Percentiles rank a stretch among this genome's conserved stretches.
Evolutionary conservation across 306 rosid species (phyloP).

Genomic region (Malus sylvestris): DNA sequence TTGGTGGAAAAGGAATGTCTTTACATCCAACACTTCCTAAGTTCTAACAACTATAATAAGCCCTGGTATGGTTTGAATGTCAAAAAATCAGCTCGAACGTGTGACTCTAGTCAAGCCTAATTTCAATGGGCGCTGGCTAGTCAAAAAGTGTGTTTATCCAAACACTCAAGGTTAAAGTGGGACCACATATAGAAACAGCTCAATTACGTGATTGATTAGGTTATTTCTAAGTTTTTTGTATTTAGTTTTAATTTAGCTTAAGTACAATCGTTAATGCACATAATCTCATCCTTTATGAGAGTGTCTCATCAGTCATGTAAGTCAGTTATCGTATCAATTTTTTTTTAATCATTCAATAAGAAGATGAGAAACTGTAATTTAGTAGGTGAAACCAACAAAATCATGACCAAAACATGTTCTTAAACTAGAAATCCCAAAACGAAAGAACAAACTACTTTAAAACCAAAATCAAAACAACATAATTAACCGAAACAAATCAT

Average conservation of each 20-base stretch:
- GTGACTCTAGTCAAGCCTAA: not conserved
- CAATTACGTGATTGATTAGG: no score
- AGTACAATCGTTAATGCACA: no score
- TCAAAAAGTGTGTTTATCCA: not conserved
- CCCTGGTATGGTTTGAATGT: not conserved
- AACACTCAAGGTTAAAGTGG: not conserved
- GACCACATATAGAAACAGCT: no score
- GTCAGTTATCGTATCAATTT: no score
- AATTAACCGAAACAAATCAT: not conserved
- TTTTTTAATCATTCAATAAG: not conserved
- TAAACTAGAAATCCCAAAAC: not conserved
- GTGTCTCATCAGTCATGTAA: no score
- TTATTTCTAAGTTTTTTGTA: no score
- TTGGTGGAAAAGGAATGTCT: not conserved
- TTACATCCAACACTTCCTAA: not conserved
- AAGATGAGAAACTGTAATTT: not conserved
- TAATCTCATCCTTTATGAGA: no score
- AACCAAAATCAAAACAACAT: slow-evolving; percentile 12
- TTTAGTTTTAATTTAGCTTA: no score
- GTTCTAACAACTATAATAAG: not conserved
- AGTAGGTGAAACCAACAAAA: no score
- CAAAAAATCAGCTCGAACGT: not conserved
- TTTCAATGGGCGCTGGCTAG: not conserved
- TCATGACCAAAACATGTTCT: not conserved
- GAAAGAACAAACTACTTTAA: not conserved